Base-by-base conservation (phyloP, 768 basidiomycete species). In the Lactarius sanguifluus region DNA sequence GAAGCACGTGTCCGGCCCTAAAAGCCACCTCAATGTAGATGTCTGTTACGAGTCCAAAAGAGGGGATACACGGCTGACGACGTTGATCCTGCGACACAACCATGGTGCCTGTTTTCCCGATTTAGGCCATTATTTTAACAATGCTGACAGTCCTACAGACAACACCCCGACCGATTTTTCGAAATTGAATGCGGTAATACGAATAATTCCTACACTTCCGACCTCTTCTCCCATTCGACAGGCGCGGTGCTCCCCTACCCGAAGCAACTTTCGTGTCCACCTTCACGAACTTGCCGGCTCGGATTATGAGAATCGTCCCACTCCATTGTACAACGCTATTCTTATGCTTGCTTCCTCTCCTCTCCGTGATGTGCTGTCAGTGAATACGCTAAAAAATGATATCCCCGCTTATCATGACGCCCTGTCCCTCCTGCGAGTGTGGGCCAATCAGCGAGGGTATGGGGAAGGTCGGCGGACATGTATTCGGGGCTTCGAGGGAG, bases 371-470 rank as follows among this genome's bases (percentile, higher is more conserved):
- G 76, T 85, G 20, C 75, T 83, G n/a, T 75, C 76, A 38, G 74
- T 82, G 25, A 79, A 85, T 70, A 70, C 77, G 1, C 70, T 89
- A 50, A 78, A 83, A 13, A 77, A 85, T 30, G 72, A 78, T 12
- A 76, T 78, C 12, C 82, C 89, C 0, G 82, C 87, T 0, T 94
- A 92, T 74, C 75, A 77, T 1, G 89, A 95, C 59, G 92, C 92
- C 0, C 75, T 94, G 10, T 81, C 89, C 0, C 80, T 98, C 1
- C 83, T 98, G 18, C 85, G 93, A 12, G 83, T 96, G 18, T 99
- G 97, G 97, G 92, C 92, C 1, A 86, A 88, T 59, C 90, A 95
- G 71, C 82, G 95, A 50, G 94, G 94, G 0, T 94, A 89, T 70
- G 82, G 85, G 2, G 81, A 82, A 67, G 85, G 88, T 13, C 75